Conservation (phyloP, 2,329 filamentous ascomycete species). For the Colletotrichum limetticola region DNA sequence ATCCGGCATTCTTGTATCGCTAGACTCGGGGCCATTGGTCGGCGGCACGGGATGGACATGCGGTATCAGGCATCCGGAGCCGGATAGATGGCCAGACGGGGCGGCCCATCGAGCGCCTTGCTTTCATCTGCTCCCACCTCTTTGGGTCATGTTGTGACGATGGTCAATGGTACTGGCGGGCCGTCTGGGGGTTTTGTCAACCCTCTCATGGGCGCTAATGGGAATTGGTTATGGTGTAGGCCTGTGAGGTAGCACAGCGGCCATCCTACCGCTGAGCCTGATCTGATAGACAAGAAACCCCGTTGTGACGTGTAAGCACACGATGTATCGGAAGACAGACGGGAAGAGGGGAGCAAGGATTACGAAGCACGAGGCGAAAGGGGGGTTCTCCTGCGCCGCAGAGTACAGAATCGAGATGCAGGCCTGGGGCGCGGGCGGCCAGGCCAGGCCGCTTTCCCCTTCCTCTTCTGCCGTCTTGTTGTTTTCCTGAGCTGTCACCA, state of each 20-base stretch:
- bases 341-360: not conserved
- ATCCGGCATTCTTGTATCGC: not conserved
- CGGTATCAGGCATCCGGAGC: conserved; percentile 1
- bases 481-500: not conserved
- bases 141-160: not conserved
- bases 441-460: not conserved
- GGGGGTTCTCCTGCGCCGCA: not conserved
- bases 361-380: not conserved
- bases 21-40: not conserved
- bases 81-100: conserved; percentile 10
- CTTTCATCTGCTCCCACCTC: not conserved
- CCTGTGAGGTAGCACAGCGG: not conserved
- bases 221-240: too few relatives aligned
- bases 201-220: not conserved
- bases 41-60: not conserved
- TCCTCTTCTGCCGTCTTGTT: not conserved
- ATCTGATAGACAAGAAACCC: not conserved
- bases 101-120: not conserved
- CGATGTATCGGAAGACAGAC: not conserved
- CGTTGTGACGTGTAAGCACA: not conserved
- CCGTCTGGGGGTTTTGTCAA: too few relatives aligned
- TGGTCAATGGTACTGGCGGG: not conserved
- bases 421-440: conserved; percentile 15
- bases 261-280: not conserved
- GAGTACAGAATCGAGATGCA: conserved; percentile 30